Conservation (phyloP, 768 basidiomycete species). For the Pleurotus salmoneostramineus region DNA sequence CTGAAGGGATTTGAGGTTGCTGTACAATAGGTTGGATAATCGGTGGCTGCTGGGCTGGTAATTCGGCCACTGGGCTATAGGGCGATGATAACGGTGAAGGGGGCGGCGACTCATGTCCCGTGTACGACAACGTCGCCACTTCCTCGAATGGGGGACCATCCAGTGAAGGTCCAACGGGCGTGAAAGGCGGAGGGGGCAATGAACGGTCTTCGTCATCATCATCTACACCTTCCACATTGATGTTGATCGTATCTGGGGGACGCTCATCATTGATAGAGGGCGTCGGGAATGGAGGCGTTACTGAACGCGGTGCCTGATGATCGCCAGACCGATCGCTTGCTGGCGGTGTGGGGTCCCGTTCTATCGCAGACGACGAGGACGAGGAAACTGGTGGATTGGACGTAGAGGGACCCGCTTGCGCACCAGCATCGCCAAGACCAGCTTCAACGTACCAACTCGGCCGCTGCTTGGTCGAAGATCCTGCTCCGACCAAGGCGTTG, state of each 20-base stretch:
- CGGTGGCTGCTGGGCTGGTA: not conserved
- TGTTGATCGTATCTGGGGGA: conserved; percentile 1
- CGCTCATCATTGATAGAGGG: not conserved
- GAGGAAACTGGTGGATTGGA: not conserved
- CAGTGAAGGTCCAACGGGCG: conserved; percentile 26
- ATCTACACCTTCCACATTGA: conserved; percentile 10
- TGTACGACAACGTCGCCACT: conserved; percentile 20
- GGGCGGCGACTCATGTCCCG: conserved; percentile 16
- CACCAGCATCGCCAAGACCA: conserved; percentile 13
- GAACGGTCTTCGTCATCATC: conserved; percentile 19
- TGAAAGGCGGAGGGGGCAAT: conserved; percentile 36
- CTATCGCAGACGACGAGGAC: not conserved
- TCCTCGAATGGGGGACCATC: conserved; percentile 34
- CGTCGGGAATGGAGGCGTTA: not conserved
- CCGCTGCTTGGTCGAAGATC: conserved; percentile 12
- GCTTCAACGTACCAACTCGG: conserved; percentile 20
- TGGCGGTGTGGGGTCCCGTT: not conserved
- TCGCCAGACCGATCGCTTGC: not conserved
- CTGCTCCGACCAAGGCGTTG: not conserved
- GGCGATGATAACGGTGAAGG: conserved; percentile 18
- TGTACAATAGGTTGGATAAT: conserved; percentile 8
- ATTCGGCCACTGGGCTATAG: not conserved
- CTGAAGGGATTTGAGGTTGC: not conserved
- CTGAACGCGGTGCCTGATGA: not conserved
- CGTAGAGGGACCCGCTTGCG: not conserved